Base-by-base conservation (phyloP, 2,329 filamentous ascomycete species). In the Curvularia lunata region DNA sequence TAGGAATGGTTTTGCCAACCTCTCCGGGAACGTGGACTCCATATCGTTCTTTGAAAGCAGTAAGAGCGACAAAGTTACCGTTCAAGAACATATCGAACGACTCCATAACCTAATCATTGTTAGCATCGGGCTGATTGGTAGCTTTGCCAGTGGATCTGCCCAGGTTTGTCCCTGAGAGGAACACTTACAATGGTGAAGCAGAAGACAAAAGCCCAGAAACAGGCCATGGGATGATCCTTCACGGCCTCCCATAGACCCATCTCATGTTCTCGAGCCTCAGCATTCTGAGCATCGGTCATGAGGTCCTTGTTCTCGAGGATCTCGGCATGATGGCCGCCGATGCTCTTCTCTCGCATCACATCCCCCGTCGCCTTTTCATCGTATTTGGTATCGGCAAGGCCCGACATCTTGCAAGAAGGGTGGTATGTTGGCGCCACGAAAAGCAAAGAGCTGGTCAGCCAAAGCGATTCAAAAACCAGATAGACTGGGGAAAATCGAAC, bases 51-150 rank as follows among this genome's bases (percentile, higher is more conserved):
- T 71, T 75, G 75, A 87, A 87, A 38, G 69, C 61, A 10, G 70
- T 41, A 10, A 83, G 78, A 57, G 85, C 85, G 45, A 87, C 73
- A 68, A 88, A 88, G 62, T 85, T 82, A 47, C 82, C 81, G 66
- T 83, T 85, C 47, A 88, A 75, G 77, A 87, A 86, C 67, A 87
- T 83, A 68, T 81, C 81, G 78, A 85, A 88, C 3, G 84, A 84
- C 71, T 87, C 85, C 85, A 88, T 87, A 66, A 86, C 84, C 85
- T 86, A 68, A 1, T 13, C 1, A 10, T 18, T 18, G 28, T 65
- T 19, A 34, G 12, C 4, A 27, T 34, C 13, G 21, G 5, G 13
- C 21, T 1, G n/a, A 28, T 3, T 8, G 5, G 16, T 6, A 19
- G 7, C 7, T 46, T 46, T 5, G 16, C 25, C 6, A 9, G 2